Percentiles rank a stretch among this genome's conserved stretches.
Evolutionary conservation across 2,329 filamentous ascomycete genomes (phyloP).

Genomic region (Knoxdaviesia proteae): DNA sequence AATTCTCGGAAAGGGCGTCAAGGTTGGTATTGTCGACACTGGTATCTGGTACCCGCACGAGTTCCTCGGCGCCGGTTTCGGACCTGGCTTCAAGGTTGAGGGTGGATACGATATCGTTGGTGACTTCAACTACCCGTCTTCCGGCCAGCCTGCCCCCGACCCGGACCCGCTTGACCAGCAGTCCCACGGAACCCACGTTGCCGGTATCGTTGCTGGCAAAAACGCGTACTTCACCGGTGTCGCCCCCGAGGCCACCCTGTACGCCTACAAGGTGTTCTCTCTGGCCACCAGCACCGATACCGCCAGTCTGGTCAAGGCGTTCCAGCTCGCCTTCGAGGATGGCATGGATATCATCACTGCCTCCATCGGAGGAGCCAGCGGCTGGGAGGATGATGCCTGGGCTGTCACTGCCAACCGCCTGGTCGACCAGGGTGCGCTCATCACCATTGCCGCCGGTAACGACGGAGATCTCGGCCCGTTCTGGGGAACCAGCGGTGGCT

Average conservation of each 20-base stretch:
- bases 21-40: constrained; percentile 17
- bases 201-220: constrained; percentile 9
- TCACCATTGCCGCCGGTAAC: constrained; percentile 29
- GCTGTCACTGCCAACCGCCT: constrained; percentile 18
- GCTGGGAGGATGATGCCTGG: constrained; percentile 20
- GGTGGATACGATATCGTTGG: constrained; percentile 18
- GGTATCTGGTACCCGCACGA: constrained; percentile 17
- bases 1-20: constrained; percentile 15
- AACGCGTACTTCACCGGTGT: constrained; percentile 6
- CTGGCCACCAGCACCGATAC: constrained; percentile 6
- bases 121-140: constrained; percentile 1
- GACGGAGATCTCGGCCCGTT: constrained; percentile 26
- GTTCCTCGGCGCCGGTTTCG: constrained; percentile 18
- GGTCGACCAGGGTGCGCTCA: constrained; percentile 22
- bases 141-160: constrained; percentile 1
- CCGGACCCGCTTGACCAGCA: constrained; percentile 2
- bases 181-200: constrained; percentile 16
- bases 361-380: constrained; percentile 16
- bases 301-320: constrained; percentile 13
- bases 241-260: constrained; percentile 7
- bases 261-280: constrained; percentile 3
- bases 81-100: constrained; percentile 15
- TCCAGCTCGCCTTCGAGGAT: constrained; percentile 13
- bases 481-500: constrained; percentile 17
- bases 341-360: constrained; percentile 20